Evolutionary conservation across 23 red algal species (phyloP), one percentile per base, ranked within the genome.

Genomic region (Gracilaria vermiculophylla): DNA sequence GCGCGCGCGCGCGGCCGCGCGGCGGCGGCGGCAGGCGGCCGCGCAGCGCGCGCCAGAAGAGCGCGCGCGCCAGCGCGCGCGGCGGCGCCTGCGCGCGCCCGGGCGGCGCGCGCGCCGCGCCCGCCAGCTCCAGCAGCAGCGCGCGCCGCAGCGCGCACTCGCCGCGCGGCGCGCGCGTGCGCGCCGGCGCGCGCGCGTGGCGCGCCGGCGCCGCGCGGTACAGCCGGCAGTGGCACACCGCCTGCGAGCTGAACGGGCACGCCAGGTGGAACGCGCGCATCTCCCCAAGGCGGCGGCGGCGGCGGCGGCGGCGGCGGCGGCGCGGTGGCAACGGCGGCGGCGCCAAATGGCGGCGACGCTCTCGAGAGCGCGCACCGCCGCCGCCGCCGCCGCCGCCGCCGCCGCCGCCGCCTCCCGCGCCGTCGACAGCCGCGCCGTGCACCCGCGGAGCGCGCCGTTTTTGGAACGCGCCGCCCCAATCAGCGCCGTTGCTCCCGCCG

Each of bases 161-260:
- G 20, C 73, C 21, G 7, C 34, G 66, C 5, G 69, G 84, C 2
- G 16, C 19, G 16, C 64, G 54, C 53, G 49, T 14, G 49, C 53
- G 49, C 33, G 34, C 21, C 25, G 69, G 84, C 21, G 16, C 2
- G 23, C 35, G 66, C 31, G 48, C 37, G 24, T 33, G 27, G 3
- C 2, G 33, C 20, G 76, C 6, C 43, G 73, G 23, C 8, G 62
- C 64, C 27, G 83, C 44, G 20, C n/a, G 36, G 33, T 77, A 70
- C 36, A 88, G 70, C 49, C 50, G 50, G 53, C 84, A 88, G 20
- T 77, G 84, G 52, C 84, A 88, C 39, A 88, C 44, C 12, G 84
- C 45, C 21, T 76, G 84, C 32, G 84, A 77, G 28, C 64, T 76
- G 67, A 64, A 88, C 48, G 84, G 84, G n/a, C 84, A 88, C n/a